Evolutionary conservation across 768 basidiomycete species (phyloP).

Genomic region (Grammothele lineata): DNA sequence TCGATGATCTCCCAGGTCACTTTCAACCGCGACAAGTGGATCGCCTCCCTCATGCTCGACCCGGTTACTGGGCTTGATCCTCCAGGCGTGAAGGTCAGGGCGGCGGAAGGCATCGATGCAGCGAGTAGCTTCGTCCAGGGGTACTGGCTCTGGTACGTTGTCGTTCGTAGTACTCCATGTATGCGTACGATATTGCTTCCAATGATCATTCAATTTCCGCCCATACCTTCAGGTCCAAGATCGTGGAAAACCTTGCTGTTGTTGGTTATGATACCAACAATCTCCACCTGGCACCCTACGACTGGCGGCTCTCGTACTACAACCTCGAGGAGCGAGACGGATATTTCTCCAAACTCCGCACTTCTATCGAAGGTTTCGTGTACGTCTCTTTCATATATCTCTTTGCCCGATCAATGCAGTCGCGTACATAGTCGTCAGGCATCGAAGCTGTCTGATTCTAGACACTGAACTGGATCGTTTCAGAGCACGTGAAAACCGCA

Average conservation of each 20-base stretch:
- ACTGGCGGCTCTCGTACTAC: constrained; percentile 85
- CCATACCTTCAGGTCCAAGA: constrained; percentile 61
- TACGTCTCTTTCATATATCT: no score
- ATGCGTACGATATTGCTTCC: background rate
- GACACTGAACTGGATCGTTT: background rate
- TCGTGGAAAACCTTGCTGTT: constrained; percentile 91
- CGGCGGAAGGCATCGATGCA: constrained; percentile 89
- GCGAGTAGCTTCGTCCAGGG: constrained; percentile 84
- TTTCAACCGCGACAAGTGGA: constrained; percentile 87
- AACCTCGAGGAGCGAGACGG: constrained; percentile 92
- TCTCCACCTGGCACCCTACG: constrained; percentile 79
- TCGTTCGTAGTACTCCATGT: background rate
- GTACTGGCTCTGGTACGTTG: constrained; percentile 85
- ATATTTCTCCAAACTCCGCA: constrained; percentile 82
- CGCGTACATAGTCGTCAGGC: background rate
- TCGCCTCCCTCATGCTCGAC: constrained; percentile 86
- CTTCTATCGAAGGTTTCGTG: constrained; percentile 77
- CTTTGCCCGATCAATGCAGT: background rate
- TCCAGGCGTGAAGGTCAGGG: constrained; percentile 77
- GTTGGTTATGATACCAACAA: constrained; percentile 93
- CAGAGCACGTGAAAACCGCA: constrained; percentile 67
- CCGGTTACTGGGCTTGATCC: constrained; percentile 90
- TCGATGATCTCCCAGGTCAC: constrained; percentile 82
- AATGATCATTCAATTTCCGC: background rate
- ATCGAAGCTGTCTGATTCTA: no score